Percentiles rank a stretch among this genome's conserved stretches.
Conservation (phyloP, 2,329 filamentous ascomycete species). For the Didymella pinodella region DNA sequence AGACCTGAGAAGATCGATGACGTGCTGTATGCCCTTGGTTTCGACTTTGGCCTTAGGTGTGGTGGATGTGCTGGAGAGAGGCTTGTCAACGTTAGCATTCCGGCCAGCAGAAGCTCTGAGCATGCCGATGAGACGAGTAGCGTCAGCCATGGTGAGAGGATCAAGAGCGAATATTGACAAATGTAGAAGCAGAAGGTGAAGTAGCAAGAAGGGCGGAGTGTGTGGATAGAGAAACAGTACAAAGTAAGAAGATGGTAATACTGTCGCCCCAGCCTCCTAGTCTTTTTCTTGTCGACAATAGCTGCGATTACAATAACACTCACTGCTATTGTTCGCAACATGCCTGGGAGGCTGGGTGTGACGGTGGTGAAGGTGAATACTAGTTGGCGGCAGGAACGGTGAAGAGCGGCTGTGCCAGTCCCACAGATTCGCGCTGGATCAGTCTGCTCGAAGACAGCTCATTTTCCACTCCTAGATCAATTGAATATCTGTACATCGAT, state of each 20-base stretch:
- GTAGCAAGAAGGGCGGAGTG: background rate
- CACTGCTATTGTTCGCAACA: background rate
- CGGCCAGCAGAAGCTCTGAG: slow-evolving; percentile 35
- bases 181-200: background rate
- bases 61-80: slow-evolving; percentile 3
- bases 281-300: background rate
- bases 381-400: slow-evolving; percentile 7
- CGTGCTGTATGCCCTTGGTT: background rate
- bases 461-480: background rate
- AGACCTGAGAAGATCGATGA: slow-evolving; percentile 7
- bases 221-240: background rate
- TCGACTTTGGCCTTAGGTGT: background rate
- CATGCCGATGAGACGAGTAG: slow-evolving; percentile 33
- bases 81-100: slow-evolving; percentile 34
- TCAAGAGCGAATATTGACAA: background rate
- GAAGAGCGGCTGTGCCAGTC: background rate
- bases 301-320: background rate
- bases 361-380: slow-evolving; percentile 28
- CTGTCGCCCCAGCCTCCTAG: background rate
- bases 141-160: slow-evolving; percentile 33
- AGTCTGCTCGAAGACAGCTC: background rate
- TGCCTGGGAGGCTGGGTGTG: slow-evolving; percentile 1
- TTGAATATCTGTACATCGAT: background rate
- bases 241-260: background rate
- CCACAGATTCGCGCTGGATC: background rate